Evolutionary conservation across 192 early-diverging fungal genomes (phyloP).

Genomic region (Fimicolochytrium jonesii): DNA sequence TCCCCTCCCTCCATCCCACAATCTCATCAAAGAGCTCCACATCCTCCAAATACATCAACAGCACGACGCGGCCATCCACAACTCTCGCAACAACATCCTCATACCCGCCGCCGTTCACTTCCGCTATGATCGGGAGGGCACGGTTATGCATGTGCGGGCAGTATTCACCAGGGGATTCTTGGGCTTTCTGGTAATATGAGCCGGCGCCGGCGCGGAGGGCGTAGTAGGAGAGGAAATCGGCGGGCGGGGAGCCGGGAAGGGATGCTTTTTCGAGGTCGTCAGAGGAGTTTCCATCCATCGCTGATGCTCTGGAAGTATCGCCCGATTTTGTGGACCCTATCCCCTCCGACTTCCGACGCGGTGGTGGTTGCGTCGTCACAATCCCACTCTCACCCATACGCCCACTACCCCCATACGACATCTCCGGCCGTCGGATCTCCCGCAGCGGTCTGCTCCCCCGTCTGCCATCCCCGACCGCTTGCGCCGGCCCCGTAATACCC

Average conservation of each 20-base stretch:
- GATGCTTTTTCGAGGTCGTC: no score
- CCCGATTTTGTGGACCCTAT: no score
- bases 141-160: not conserved
- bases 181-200: not conserved
- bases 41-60: slow-evolving; percentile 16
- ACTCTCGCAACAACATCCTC: slow-evolving; percentile 7
- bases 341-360: no score
- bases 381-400: no score
- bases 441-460: not conserved
- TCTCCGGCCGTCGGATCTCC: not conserved
- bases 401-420: not conserved
- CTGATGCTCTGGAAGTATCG: no score
- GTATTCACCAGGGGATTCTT: not conserved
- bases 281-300: no score
- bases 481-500: not conserved
- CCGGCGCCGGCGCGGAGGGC: not conserved
- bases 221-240: not conserved
- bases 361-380: no score
- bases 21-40: slow-evolving; percentile 18
- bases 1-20: slow-evolving; percentile 6
- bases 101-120: slow-evolving; percentile 1
- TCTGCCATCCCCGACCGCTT: not conserved
- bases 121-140: not conserved
- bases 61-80: not conserved
- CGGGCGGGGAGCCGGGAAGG: not conserved